phyloP scores from a whole-genome alignment of 305 asterid genomes.

The Fraxinus nigra region DNA sequence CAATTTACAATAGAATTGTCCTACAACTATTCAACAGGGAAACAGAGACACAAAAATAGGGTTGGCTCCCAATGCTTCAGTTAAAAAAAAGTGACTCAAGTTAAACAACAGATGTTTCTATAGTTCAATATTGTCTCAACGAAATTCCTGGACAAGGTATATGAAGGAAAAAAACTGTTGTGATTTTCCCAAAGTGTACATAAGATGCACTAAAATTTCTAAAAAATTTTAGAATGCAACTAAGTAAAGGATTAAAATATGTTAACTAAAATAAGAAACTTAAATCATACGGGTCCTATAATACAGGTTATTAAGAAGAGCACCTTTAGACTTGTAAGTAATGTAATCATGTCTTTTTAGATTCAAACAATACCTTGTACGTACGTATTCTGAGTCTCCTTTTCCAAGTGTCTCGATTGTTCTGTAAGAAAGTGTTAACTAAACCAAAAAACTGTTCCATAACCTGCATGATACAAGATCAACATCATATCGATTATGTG shows the following conservation, averaged over 20 bases:
- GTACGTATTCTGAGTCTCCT: conserved; percentile 86
- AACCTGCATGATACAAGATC: conserved; percentile 52
- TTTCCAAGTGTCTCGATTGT: conserved; percentile 86
- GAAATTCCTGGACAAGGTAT: not conserved
- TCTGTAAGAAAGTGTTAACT: conserved; percentile 92
- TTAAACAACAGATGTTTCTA: not conserved
- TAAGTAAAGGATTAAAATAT: not conserved
- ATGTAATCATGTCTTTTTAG: conserved; percentile 13
- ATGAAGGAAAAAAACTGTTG: not conserved
- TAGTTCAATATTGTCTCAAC: not conserved
- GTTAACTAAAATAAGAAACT: not conserved
- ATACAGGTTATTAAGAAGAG: conserved; percentile 1
- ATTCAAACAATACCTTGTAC: conserved; percentile 63
- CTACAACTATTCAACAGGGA: not conserved
- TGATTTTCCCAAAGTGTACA: not conserved
- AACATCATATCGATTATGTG: conserved; percentile 7
- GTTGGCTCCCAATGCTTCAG: not conserved
- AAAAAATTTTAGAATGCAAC: not conserved
- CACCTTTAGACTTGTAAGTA: conserved; percentile 16
- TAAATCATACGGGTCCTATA: not conserved
- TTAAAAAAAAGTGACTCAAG: not conserved
- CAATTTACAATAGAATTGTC: not conserved
- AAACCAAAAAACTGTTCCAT: conserved; percentile 96
- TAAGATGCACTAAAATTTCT: conserved; percentile 7
- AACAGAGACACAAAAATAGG: conserved; percentile 1